Conservation (phyloP, 352 stramenopile genomes). For the Globisporangium cystogenes region DNA sequence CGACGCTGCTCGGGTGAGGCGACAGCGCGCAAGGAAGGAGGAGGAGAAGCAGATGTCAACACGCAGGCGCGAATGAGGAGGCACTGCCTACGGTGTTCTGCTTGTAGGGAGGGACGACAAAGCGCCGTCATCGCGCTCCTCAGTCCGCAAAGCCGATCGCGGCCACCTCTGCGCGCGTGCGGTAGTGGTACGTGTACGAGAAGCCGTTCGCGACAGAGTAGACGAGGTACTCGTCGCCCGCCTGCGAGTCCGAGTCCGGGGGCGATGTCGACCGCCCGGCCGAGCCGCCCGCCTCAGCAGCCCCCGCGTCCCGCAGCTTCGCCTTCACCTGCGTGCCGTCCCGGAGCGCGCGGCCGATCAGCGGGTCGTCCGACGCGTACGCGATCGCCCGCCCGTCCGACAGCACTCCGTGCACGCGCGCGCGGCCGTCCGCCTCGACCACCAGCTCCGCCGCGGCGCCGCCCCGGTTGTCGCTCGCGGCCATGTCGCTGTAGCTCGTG, state of each 20-base stretch:
- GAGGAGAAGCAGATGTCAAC: too few relatives aligned
- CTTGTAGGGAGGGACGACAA: too few relatives aligned
- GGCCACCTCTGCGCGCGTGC: conserved; percentile 6
- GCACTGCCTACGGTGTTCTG: too few relatives aligned
- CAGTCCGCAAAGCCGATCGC: conserved; percentile 7
- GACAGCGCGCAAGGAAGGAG: too few relatives aligned
- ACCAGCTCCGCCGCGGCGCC: conserved; percentile 71
- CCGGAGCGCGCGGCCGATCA: conserved; percentile 38
- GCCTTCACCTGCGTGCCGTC: conserved; percentile 69
- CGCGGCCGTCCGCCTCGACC: conserved; percentile 41
- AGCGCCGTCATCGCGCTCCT: too few relatives aligned
- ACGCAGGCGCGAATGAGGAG: too few relatives aligned
- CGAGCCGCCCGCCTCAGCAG: background rate
- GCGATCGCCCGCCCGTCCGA: conserved; percentile 37
- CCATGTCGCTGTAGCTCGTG: conserved; percentile 89
- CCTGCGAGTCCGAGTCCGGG: conserved; percentile 16
- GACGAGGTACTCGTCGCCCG: conserved; percentile 60
- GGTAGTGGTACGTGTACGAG: conserved; percentile 46
- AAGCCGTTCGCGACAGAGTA: conserved; percentile 57
- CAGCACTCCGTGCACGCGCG: conserved; percentile 51
- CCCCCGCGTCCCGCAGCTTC: conserved; percentile 20
- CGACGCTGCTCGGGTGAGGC: too few relatives aligned
- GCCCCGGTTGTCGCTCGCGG: conserved; percentile 69
- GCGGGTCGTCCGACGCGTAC: conserved; percentile 32
- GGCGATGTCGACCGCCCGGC: background rate